Conservation (phyloP, 75 land plant genomes). For the Picea glauca region DNA sequence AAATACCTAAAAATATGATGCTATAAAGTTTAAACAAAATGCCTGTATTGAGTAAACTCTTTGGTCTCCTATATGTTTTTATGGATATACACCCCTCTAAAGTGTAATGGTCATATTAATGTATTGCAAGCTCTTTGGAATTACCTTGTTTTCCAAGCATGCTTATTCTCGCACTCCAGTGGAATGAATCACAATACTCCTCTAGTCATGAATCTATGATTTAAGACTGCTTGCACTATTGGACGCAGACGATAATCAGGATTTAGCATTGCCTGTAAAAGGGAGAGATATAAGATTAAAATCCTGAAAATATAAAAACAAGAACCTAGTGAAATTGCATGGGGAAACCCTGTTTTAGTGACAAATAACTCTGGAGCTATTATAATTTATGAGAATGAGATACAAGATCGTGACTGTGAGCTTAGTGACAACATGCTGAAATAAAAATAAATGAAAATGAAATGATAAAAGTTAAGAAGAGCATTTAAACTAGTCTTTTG, state of each 20-base stretch:
- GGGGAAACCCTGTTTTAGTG: background rate
- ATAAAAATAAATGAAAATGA: no score
- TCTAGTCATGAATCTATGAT: conserved; percentile 77
- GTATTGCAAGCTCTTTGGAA: no score
- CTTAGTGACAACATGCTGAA: no score
- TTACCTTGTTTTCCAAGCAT: no score
- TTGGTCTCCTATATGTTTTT: no score
- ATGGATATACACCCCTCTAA: no score
- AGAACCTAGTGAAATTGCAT: conserved; percentile 3
- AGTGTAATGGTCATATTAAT: no score
- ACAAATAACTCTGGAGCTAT: background rate
- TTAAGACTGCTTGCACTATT: conserved; percentile 71
- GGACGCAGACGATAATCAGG: conserved; percentile 83
- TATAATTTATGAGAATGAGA: background rate
- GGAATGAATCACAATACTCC: conserved; percentile 26
- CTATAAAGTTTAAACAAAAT: no score
- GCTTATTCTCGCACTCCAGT: no score
- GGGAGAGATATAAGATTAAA: background rate
- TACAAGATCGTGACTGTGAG: background rate
- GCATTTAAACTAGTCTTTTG: background rate
- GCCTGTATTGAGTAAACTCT: no score
- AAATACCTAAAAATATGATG: no score
- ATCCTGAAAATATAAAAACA: background rate
- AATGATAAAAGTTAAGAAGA: no score
- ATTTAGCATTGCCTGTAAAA: conserved; percentile 89